Evolutionary conservation across 805 yeast species (phyloP).

Genomic region (Teunomyces panamensis): DNA sequence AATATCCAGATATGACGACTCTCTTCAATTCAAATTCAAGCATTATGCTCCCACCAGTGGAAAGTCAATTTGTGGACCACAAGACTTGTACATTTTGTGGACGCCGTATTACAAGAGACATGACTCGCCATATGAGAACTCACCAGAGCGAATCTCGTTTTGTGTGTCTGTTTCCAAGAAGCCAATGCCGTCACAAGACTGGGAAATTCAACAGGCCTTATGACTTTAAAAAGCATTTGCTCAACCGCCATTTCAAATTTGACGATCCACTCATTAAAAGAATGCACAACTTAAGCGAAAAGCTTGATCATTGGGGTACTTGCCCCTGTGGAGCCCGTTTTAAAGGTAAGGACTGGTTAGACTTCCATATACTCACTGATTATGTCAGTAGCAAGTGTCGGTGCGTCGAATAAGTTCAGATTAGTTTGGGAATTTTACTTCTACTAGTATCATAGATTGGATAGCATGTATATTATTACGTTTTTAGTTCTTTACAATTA

Average conservation of each 20-base stretch:
- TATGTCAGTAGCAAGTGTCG: constrained; percentile 12
- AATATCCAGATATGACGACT: constrained; percentile 39
- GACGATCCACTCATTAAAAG: constrained; percentile 45
- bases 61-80: constrained; percentile 36
- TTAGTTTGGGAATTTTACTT: not conserved
- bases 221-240: constrained; percentile 63
- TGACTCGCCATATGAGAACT: constrained; percentile 60
- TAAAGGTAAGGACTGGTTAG: constrained; percentile 34
- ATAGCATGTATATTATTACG: constrained; percentile 1
- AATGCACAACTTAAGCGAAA: constrained; percentile 51
- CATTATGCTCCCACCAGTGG: constrained; percentile 35
- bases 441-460: not conserved
- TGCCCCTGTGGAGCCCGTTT: constrained; percentile 44
- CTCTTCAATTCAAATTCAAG: constrained; percentile 34
- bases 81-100: constrained; percentile 51
- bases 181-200: constrained; percentile 54
- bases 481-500: not conserved
- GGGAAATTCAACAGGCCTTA: constrained; percentile 67
- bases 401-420: constrained; percentile 4
- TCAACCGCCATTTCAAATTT: constrained; percentile 58
- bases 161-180: constrained; percentile 54
- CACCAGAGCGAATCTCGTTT: constrained; percentile 58
- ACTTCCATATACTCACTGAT: constrained; percentile 30
- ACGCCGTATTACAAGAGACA: constrained; percentile 54
- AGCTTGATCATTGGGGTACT: constrained; percentile 48